Conservation (phyloP, 306 rosid species). For the Cucurbita pepo region DNA sequence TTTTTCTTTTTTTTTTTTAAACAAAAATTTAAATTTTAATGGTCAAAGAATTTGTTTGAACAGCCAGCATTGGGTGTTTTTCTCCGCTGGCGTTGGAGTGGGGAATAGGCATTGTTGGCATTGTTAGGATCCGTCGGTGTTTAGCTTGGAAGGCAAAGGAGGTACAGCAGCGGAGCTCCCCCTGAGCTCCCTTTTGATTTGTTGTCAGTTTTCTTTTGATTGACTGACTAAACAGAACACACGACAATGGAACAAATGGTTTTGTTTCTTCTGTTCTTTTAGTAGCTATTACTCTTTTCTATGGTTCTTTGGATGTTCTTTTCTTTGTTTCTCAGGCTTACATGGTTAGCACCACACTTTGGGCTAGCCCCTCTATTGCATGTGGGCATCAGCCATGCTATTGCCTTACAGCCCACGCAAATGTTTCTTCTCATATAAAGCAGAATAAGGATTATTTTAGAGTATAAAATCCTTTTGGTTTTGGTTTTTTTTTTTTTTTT, state of each 20-base stretch:
- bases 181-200: not conserved
- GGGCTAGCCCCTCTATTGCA: too few species aligned
- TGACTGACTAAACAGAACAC: not conserved
- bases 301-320: not conserved
- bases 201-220: not conserved
- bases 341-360: too few species aligned
- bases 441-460: not conserved
- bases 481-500: not conserved
- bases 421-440: not conserved
- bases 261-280: not conserved
- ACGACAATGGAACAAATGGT: not conserved
- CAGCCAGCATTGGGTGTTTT: not conserved
- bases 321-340: not conserved
- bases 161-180: not conserved
- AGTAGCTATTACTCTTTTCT: not conserved
- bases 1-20: too few species aligned
- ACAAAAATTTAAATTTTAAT: too few species aligned
- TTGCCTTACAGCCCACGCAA: not conserved
- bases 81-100: not conserved
- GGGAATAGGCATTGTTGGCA: not conserved
- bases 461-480: not conserved
- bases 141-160: not conserved
- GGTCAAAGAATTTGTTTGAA: not conserved
- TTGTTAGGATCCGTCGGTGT: not conserved
- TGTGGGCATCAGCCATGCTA: not conserved